phyloP scores from a whole-genome alignment of 805 yeast species.

The Lipomyces japonicus region DNA sequence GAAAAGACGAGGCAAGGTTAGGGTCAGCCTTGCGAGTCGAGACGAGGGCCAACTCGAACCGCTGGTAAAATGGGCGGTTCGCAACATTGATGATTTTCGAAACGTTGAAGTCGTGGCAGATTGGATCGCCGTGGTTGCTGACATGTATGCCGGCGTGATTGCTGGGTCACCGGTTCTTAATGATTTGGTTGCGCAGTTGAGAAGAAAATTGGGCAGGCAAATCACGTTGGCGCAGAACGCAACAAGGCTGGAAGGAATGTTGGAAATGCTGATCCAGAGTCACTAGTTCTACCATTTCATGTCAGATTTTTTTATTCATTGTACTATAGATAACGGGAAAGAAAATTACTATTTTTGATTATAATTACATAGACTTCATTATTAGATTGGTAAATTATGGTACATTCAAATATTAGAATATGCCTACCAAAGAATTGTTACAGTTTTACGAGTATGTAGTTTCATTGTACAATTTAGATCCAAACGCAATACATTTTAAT shows the following conservation, averaged over 20 bases:
- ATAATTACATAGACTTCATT: too few species aligned
- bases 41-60: slow-evolving; percentile 88
- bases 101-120: slow-evolving; percentile 62
- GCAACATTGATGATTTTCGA: slow-evolving; percentile 73
- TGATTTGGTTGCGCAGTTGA: slow-evolving; percentile 60
- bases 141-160: slow-evolving; percentile 50
- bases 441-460: not conserved
- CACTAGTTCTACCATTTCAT: slow-evolving; percentile 7
- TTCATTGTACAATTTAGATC: not conserved
- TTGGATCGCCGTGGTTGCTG: slow-evolving; percentile 61
- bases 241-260: slow-evolving; percentile 86
- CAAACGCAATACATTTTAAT: not conserved
- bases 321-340: too few species aligned
- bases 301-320: too few species aligned
- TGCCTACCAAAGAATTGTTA: too few species aligned
- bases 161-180: slow-evolving; percentile 75
- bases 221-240: slow-evolving; percentile 81
- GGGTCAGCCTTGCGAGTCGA: slow-evolving; percentile 72
- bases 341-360: too few species aligned
- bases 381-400: too few species aligned
- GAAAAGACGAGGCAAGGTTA: slow-evolving; percentile 81
- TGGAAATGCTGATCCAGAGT: slow-evolving; percentile 63
- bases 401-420: too few species aligned
- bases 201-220: slow-evolving; percentile 57
- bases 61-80: slow-evolving; percentile 74